Evolutionary conservation across 768 basidiomycete species (phyloP).

Genomic region (Tulasnella sp.): DNA sequence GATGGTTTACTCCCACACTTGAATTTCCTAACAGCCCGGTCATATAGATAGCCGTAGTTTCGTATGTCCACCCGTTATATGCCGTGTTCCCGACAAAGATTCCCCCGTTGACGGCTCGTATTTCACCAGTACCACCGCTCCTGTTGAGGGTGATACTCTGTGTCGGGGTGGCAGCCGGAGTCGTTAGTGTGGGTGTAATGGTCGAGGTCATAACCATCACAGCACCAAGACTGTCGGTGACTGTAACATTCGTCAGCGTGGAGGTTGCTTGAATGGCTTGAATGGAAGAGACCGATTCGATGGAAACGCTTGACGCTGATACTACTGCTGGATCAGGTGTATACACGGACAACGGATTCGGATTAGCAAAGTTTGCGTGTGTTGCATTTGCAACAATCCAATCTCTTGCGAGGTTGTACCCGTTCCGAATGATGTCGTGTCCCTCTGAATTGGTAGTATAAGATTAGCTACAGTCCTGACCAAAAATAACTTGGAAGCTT

Average conservation of each 20-base stretch:
- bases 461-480: neutral
- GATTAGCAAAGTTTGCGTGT: conserved; percentile 24
- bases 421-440: conserved; percentile 64
- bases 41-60: conserved; percentile 53
- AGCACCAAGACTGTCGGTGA: too few species aligned
- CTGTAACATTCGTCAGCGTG: too few species aligned
- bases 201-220: too few species aligned
- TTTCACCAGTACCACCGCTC: too few species aligned
- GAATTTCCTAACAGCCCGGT: conserved; percentile 58
- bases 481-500: conserved; percentile 21
- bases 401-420: conserved; percentile 47
- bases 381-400: conserved; percentile 80
- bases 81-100: conserved; percentile 48
- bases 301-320: too few species aligned
- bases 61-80: conserved; percentile 56
- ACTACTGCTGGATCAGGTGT: conserved; percentile 13
- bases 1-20: conserved; percentile 59
- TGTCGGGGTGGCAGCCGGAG: neutral
- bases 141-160: too few species aligned
- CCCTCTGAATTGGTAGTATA: conserved; percentile 26
- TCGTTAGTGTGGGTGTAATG: neutral
- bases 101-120: too few species aligned
- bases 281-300: too few species aligned
- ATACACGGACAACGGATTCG: conserved; percentile 3
- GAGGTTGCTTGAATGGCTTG: too few species aligned